Conservation (phyloP, 2,329 filamentous ascomycete genomes). For the Botrytis sinoallii region DNA sequence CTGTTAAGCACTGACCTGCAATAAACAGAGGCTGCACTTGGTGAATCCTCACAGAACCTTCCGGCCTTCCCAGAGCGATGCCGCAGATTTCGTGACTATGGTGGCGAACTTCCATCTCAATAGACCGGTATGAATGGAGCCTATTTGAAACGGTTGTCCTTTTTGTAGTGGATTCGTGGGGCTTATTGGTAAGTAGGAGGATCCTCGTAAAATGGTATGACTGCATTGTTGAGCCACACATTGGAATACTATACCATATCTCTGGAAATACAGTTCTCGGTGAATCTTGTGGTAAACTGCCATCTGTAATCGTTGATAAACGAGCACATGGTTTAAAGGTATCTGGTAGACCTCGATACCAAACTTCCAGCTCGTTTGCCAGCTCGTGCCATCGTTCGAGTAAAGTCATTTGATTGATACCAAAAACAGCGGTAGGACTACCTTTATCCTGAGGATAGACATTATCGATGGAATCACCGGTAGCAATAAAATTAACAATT, state of each 20-base stretch:
- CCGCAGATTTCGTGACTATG: slow-evolving; percentile 61
- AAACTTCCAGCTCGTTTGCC: slow-evolving; percentile 54
- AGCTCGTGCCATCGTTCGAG: slow-evolving; percentile 53
- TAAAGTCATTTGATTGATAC: slow-evolving; percentile 48
- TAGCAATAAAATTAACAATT: slow-evolving; percentile 62
- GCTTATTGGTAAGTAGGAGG: slow-evolving; percentile 58
- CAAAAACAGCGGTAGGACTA: slow-evolving; percentile 42
- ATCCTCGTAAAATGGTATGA: slow-evolving; percentile 63
- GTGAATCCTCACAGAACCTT: slow-evolving; percentile 55
- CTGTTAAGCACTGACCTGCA: slow-evolving; percentile 57
- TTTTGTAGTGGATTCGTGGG: slow-evolving; percentile 51
- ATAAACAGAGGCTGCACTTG: slow-evolving; percentile 59
- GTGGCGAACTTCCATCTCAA: slow-evolving; percentile 51
- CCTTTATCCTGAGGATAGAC: slow-evolving; percentile 36
- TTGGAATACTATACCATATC: slow-evolving; percentile 60
- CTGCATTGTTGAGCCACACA: slow-evolving; percentile 65
- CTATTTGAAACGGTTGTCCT: slow-evolving; percentile 52
- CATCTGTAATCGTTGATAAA: slow-evolving; percentile 40
- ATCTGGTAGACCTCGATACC: slow-evolving; percentile 56
- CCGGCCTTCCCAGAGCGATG: slow-evolving; percentile 55
- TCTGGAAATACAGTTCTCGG: slow-evolving; percentile 47
- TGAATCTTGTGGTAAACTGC: slow-evolving; percentile 27
- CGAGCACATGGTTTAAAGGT: slow-evolving; percentile 57
- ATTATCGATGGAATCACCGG: slow-evolving; percentile 49
- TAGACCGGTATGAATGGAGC: slow-evolving; percentile 54